Base-by-base conservation (phyloP, 805 yeast species). In the Grigorovia humatica region DNA sequence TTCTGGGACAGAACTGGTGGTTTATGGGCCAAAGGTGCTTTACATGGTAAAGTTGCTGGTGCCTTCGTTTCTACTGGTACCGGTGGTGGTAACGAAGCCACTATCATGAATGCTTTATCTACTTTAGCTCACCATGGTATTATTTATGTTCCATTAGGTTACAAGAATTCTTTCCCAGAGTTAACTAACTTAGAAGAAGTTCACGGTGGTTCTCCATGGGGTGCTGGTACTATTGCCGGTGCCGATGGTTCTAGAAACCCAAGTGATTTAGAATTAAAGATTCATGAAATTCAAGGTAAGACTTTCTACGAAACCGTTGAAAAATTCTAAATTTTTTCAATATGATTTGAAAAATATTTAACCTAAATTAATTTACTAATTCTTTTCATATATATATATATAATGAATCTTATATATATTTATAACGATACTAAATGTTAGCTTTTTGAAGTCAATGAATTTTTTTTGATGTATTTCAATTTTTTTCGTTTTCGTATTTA, bases 201-300 rank as follows among this genome's bases (percentile, higher is more conserved):
- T 52, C 90, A 83, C 64, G 95, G 95, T 61, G 83, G 85, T 60
- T 79, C 90, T 51, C 79, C 95, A 50, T 88, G 88, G 85, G 95
- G 95, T 70, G 88, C 95, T 45, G 93, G 91, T 64, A 73, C 86
- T 52, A 74, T 77, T 58, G 88, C 95, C 40, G 91, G 84, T 57
- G 71, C 80, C 23, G 88, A 83, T 63, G 95, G 95, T 59, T 77
- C 88, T 44, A 82, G 91, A 74, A 69, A 66, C 57, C 85, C 89
- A 46, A 64, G 80, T 51, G 78, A 71, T 49, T 69, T 80, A 56
- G 95, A 87, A 73, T 72, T 79, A 68, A 74, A 75, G 58, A 63
- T 83, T 55, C 90, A 85, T 51, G 67, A 66, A 50, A 73, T 71
- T 56, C 95, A 87, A 73, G 95, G 95, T 70, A 69, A 73, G 61